Percentiles rank a stretch among this genome's conserved stretches.
phyloP scores from a whole-genome alignment of 1,284 basidiomycete species.

The Abortiporus biennis region DNA sequence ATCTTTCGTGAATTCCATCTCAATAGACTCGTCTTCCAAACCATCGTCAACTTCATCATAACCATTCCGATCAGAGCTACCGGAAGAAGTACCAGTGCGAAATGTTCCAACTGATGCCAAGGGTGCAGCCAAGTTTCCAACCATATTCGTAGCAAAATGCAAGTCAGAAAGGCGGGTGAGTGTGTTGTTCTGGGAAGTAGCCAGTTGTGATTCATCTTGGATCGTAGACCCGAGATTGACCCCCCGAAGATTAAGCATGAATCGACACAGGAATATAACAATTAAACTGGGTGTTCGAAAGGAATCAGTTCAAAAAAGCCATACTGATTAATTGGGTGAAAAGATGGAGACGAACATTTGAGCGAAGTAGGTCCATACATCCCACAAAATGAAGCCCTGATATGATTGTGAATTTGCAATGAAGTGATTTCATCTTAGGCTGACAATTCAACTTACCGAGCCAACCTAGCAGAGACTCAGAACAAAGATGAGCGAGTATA shows the following conservation, averaged over 20 bases:
- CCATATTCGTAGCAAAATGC: conserved; percentile 11
- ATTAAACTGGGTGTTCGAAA: conserved; percentile 13
- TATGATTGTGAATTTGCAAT: background rate
- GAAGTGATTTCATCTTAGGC: background rate
- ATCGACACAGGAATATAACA: conserved; percentile 17
- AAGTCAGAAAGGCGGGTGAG: conserved; percentile 9
- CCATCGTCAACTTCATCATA: too few species aligned
- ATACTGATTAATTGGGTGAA: background rate
- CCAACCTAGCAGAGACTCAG: background rate
- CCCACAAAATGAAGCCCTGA: conserved; percentile 13
- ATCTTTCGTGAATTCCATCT: too few species aligned
- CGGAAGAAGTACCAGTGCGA: too few species aligned
- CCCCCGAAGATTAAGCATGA: conserved; percentile 21
- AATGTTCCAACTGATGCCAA: conserved; percentile 6
- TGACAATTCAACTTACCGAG: background rate
- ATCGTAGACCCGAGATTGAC: conserved; percentile 12
- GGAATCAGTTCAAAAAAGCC: background rate
- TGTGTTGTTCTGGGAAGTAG: too few species aligned
- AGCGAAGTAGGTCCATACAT: conserved; percentile 16
- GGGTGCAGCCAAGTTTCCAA: conserved; percentile 19
- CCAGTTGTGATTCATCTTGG: background rate
- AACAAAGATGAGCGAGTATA: too few species aligned
- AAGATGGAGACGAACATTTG: conserved; percentile 7
- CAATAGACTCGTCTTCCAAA: too few species aligned
- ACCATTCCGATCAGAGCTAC: too few species aligned